These are phyloP conservation scores for Coemansia sp. DNA, from an alignment of 192 early-diverging fungal genomes.

Conservation along the genomic window DNA sequence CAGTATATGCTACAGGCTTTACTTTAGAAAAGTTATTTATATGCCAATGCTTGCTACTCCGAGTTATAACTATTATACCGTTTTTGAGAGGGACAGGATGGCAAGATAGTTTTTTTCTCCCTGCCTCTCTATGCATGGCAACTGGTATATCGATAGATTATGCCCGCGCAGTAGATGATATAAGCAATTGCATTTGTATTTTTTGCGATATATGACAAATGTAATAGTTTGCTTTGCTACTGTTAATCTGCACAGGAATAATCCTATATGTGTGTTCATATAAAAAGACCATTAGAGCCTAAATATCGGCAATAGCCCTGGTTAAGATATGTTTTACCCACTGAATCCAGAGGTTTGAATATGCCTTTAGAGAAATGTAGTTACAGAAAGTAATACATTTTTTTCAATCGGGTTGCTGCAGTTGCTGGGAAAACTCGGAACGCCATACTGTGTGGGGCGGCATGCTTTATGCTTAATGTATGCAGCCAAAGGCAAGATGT, in stretches of 20 bases:
- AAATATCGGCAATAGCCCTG: background rate
- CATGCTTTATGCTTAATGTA: background rate
- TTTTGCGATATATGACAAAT: background rate
- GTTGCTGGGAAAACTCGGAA: background rate
- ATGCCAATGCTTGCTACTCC: background rate
- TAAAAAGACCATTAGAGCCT: background rate
- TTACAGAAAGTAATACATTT: background rate
- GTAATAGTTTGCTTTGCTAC: background rate
- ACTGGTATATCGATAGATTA: background rate
- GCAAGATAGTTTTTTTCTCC: too few relatives aligned
- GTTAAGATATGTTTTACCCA: background rate
- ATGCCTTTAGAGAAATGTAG: background rate
- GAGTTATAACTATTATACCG: background rate
- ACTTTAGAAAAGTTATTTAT: background rate
- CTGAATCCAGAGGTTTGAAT: background rate
- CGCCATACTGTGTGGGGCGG: background rate
- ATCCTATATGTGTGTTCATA: background rate
- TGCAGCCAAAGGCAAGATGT: background rate
- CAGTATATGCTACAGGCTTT: background rate
- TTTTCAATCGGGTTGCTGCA: too few relatives aligned
- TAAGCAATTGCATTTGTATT: constrained; percentile 8
- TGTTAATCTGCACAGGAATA: background rate
- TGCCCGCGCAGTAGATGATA: constrained; percentile 1
- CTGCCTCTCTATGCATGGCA: background rate
- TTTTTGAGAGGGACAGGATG: background rate